A percentile compares a stretch with the other conserved stretches of the same genome.
Conservation (phyloP, 352 stramenopile genomes). For the Phytophthora tentaculata region DNA sequence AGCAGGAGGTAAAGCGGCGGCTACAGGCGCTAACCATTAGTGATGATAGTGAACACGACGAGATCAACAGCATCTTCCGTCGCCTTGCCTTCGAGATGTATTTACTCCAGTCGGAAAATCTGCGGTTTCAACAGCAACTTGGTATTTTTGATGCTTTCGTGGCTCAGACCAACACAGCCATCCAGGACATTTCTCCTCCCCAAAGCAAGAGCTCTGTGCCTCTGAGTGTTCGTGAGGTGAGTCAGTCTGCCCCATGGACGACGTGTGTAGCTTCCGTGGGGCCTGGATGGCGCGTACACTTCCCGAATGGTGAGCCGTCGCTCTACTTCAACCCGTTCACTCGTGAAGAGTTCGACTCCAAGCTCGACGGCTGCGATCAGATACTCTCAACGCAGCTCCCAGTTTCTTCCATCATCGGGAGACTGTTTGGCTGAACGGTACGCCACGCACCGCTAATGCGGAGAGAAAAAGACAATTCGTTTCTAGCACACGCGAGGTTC, state of each 20-base stretch:
- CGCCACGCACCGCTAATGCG: neutral
- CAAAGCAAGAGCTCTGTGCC: neutral
- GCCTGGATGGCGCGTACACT: constrained; percentile 10
- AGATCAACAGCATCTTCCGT: neutral
- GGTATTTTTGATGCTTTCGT: neutral
- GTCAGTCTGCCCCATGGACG: neutral
- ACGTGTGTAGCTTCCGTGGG: neutral
- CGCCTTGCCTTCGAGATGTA: neutral
- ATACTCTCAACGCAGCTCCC: neutral
- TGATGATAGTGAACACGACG: neutral
- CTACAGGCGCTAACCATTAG: neutral
- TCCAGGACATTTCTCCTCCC: neutral
- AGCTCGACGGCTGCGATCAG: neutral
- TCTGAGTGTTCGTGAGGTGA: neutral
- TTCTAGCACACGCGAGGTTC: neutral
- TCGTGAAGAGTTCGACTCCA: constrained; percentile 15
- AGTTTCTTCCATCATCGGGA: neutral
- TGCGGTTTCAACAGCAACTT: neutral
- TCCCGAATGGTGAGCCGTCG: constrained; percentile 23
- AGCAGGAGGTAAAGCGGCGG: neutral
- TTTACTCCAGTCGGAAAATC: neutral
- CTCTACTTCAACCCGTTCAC: constrained; percentile 37
- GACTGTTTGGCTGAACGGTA: constrained; percentile 1
- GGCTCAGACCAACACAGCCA: neutral
- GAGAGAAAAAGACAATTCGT: neutral